Conservation (phyloP, 2,329 filamentous ascomycete genomes). For the Fusarium haematococcum region DNA sequence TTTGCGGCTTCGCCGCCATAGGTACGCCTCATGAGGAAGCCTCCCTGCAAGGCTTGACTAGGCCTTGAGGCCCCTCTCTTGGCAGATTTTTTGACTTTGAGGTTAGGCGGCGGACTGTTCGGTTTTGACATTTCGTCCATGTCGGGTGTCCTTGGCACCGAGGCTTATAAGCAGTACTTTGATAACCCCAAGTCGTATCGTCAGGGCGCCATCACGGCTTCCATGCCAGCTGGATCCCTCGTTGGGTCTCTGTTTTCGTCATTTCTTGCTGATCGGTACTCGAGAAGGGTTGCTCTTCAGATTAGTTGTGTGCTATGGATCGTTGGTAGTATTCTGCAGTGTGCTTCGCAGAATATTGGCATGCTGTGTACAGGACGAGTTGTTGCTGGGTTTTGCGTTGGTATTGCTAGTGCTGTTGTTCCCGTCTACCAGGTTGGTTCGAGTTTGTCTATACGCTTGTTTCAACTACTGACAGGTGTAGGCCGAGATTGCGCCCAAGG, state of each 20-base stretch:
- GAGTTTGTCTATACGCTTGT: background rate
- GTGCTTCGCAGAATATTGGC: conserved; percentile 71
- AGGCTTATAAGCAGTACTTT: conserved; percentile 80
- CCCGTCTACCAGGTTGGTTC: conserved; percentile 69
- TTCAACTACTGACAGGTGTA: conserved; percentile 2
- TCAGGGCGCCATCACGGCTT: conserved; percentile 78
- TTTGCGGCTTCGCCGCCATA: conserved; percentile 72
- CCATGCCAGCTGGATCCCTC: conserved; percentile 80
- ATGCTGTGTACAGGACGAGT: conserved; percentile 80
- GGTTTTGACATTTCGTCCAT: conserved; percentile 85
- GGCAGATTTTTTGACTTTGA: background rate
- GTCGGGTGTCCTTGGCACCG: conserved; percentile 74
- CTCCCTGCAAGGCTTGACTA: background rate
- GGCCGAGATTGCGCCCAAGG: conserved; percentile 71
- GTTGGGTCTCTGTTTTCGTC: conserved; percentile 66
- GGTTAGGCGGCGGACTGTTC: conserved; percentile 74
- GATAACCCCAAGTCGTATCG: conserved; percentile 67
- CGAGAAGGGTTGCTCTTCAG: conserved; percentile 62
- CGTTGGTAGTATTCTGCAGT: conserved; percentile 66
- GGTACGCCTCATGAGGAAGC: conserved; percentile 51
- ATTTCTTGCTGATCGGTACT: conserved; percentile 62
- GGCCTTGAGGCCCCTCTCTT: background rate
- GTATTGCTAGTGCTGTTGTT: conserved; percentile 78
- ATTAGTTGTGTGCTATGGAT: conserved; percentile 64
- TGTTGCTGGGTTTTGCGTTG: conserved; percentile 79